A percentile compares a stretch with the other conserved stretches of the same genome.
These are phyloP conservation scores for Trichomonas gallinae DNA, from an alignment of 208 protist species.

Conservation along the genomic window DNA sequence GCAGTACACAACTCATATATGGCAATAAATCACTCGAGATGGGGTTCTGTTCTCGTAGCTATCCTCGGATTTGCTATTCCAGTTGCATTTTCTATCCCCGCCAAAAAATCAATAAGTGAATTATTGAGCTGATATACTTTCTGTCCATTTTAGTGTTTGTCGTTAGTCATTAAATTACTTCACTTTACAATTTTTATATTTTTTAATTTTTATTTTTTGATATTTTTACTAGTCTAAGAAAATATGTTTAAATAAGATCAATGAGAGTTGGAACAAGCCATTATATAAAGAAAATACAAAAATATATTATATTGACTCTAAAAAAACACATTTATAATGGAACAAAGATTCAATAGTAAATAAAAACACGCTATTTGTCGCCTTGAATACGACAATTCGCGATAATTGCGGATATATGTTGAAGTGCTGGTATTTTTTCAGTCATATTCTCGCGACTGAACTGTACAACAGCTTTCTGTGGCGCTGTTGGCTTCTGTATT, in stretches of 20 bases:
- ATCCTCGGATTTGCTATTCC: not conserved
- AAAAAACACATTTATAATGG: not conserved
- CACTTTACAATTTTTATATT: too few relatives aligned
- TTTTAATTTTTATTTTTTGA: too few relatives aligned
- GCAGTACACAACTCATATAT: not conserved
- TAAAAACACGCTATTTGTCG: not conserved
- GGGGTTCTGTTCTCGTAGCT: not conserved
- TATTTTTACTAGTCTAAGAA: too few relatives aligned
- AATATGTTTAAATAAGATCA: too few relatives aligned
- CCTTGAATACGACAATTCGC: not conserved
- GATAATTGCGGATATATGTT: not conserved
- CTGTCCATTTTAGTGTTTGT: too few relatives aligned
- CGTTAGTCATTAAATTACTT: too few relatives aligned
- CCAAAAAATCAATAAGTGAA: not conserved
- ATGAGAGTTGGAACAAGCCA: too few relatives aligned
- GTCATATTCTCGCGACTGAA: not conserved
- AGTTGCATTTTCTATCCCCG: not conserved
- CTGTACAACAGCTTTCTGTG: not conserved
- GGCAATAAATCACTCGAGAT: not conserved
- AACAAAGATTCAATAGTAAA: not conserved
- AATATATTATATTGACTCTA: not conserved
- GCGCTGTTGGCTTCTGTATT: not conserved
- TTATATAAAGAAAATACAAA: too few relatives aligned
- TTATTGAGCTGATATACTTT: not conserved
- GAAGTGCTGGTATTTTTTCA: not conserved